phyloP scores from a whole-genome alignment of 2,329 filamentous ascomycete genomes.

The Penicillium sp. region DNA sequence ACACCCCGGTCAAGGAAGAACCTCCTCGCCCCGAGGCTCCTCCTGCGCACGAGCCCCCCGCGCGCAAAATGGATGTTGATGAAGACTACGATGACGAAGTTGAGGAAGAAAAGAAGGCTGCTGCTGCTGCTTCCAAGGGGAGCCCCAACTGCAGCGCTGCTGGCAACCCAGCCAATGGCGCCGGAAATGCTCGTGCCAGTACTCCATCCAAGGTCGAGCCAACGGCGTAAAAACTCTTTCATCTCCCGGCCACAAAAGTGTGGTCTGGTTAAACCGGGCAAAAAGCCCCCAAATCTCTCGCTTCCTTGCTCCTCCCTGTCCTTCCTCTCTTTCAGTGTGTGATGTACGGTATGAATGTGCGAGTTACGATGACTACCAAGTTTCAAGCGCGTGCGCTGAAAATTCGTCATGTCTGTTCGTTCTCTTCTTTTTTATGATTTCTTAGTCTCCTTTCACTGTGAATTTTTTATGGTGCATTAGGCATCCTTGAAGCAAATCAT shows the following conservation, averaged over 20 bases:
- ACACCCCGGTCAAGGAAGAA: constrained; percentile 63
- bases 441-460: constrained; percentile 21
- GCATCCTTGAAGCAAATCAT: constrained; percentile 18
- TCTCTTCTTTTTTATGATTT: constrained; percentile 25
- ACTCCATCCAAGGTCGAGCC: constrained; percentile 37
- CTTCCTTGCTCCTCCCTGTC: constrained; percentile 19
- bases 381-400: constrained; percentile 17
- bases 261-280: not conserved
- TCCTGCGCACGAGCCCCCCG: constrained; percentile 73
- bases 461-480: constrained; percentile 24
- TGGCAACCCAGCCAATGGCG: constrained; percentile 30
- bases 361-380: constrained; percentile 14
- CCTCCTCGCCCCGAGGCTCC: constrained; percentile 48
- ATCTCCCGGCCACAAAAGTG: not conserved
- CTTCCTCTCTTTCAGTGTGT: constrained; percentile 21
- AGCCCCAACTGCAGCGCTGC: constrained; percentile 36
- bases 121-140: constrained; percentile 32
- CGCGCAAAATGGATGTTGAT: constrained; percentile 93
- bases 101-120: constrained; percentile 70
- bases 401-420: constrained; percentile 21
- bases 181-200: constrained; percentile 27
- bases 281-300: not conserved
- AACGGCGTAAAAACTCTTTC: constrained; percentile 23
- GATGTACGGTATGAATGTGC: constrained; percentile 30
- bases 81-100: constrained; percentile 96